Conservation (phyloP, 371 early-diverging fungal genomes). For the Mortierella sp. region DNA sequence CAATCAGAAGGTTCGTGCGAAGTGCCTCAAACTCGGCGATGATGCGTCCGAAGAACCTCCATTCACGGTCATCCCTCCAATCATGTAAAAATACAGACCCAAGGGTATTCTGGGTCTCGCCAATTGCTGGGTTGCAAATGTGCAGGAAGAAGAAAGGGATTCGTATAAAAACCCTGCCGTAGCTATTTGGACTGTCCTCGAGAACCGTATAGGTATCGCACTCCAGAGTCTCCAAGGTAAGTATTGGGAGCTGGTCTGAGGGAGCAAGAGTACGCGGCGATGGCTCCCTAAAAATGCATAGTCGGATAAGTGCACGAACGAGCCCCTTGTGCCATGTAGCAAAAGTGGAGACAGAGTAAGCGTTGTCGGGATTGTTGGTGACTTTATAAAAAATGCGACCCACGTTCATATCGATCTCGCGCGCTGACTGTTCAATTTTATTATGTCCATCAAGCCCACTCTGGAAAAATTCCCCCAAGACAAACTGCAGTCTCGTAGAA, state of each 20-base stretch:
- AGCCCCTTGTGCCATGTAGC: slow-evolving; percentile 3
- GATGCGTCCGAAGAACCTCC: slow-evolving; percentile 18
- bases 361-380: slow-evolving; percentile 5
- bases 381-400: slow-evolving; percentile 4
- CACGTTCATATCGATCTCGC: slow-evolving; percentile 11
- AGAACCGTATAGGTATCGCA: slow-evolving; percentile 20
- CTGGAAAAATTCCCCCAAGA: no score
- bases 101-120: slow-evolving; percentile 8
- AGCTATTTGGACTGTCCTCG: slow-evolving; percentile 1
- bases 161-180: slow-evolving; percentile 8
- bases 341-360: slow-evolving; percentile 13
- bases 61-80: slow-evolving; percentile 13
- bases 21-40: slow-evolving; percentile 22
- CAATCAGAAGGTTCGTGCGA: slow-evolving; percentile 21
- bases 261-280: slow-evolving; percentile 9
- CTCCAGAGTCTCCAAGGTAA: slow-evolving; percentile 24
- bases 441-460: no score
- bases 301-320: slow-evolving; percentile 15
- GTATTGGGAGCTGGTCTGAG: slow-evolving; percentile 2
- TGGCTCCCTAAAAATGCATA: slow-evolving; percentile 9
- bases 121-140: no score
- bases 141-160: slow-evolving; percentile 15
- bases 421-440: no score
- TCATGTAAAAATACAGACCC: slow-evolving; percentile 15
- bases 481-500: no score